A percentile compares a stretch with the other conserved stretches of the same genome.
These are phyloP conservation scores for Peterozyma xylosa DNA, from an alignment of 805 yeast species.

Conservation along the genomic window DNA sequence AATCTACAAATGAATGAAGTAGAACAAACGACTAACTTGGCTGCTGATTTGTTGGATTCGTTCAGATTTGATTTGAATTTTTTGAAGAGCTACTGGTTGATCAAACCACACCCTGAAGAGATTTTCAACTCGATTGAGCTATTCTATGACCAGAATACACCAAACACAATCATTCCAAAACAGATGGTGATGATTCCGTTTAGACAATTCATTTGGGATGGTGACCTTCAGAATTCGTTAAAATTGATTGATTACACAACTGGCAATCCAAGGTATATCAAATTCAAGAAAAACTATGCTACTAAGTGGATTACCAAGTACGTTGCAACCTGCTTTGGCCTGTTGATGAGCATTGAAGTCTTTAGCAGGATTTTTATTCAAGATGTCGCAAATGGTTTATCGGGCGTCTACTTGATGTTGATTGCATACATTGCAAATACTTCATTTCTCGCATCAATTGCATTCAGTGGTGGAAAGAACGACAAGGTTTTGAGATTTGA, in stretches of 20 bases:
- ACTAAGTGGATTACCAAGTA: constrained; percentile 25
- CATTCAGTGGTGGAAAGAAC: constrained; percentile 40
- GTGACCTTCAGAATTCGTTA: constrained; percentile 49
- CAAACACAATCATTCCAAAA: constrained; percentile 20
- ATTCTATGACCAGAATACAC: constrained; percentile 16
- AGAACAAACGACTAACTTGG: too few species aligned
- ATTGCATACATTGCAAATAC: constrained; percentile 41
- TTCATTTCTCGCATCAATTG: constrained; percentile 32
- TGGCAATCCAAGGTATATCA: constrained; percentile 45
- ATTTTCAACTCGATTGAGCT: constrained; percentile 17
- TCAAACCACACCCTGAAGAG: constrained; percentile 17
- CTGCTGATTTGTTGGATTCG: constrained; percentile 7
- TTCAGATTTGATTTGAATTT: constrained; percentile 14
- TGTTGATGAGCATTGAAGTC: constrained; percentile 38
- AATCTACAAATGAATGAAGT: too few species aligned
- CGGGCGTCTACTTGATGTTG: constrained; percentile 37
- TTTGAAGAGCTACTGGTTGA: constrained; percentile 14
- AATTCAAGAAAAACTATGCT: constrained; percentile 24
- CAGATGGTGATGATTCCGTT: constrained; percentile 54
- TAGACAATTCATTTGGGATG: constrained; percentile 48
- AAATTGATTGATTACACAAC: constrained; percentile 53
- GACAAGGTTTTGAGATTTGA: constrained; percentile 59
- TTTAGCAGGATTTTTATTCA: constrained; percentile 31
- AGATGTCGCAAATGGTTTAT: constrained; percentile 26
- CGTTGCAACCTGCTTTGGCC: constrained; percentile 32